Evolutionary conservation across 805 yeast species (phyloP).

Genomic region (Starmerella stellata): DNA sequence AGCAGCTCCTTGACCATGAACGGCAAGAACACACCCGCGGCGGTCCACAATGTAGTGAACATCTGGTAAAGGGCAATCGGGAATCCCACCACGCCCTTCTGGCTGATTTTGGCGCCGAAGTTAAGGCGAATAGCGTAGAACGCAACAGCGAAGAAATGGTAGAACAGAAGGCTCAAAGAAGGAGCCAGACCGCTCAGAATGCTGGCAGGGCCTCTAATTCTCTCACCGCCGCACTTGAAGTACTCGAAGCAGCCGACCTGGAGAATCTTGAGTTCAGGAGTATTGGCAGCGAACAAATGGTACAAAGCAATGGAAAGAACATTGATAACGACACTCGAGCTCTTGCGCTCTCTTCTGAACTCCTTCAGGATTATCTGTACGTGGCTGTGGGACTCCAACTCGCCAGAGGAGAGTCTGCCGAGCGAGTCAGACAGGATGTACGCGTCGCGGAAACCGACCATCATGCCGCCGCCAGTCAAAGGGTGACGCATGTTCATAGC

Average conservation of each 20-base stretch:
- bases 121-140: conserved; percentile 62
- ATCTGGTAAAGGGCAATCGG: conserved; percentile 59
- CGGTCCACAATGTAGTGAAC: conserved; percentile 50
- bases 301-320: conserved; percentile 81
- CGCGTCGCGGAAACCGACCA: conserved; percentile 84
- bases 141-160: conserved; percentile 83
- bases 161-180: conserved; percentile 51
- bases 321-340: conserved; percentile 66
- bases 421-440: conserved; percentile 47
- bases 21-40: conserved; percentile 65
- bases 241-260: conserved; percentile 82
- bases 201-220: conserved; percentile 61
- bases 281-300: conserved; percentile 76
- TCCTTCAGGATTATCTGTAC: conserved; percentile 40
- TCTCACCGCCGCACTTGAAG: conserved; percentile 67
- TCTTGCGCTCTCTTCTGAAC: conserved; percentile 66
- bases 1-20: conserved; percentile 30
- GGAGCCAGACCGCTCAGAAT: conserved; percentile 70
- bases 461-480: conserved; percentile 97
- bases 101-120: conserved; percentile 30
- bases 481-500: conserved; percentile 97
- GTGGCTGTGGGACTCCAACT: conserved; percentile 36
- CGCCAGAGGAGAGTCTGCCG: conserved; percentile 33
- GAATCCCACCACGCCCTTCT: conserved; percentile 39
- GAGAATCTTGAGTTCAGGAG: conserved; percentile 41